Evolutionary conservation across 352 stramenopile species (phyloP), one percentile per base, ranked within the genome.

Genomic region (Phytophthora meadii): DNA sequence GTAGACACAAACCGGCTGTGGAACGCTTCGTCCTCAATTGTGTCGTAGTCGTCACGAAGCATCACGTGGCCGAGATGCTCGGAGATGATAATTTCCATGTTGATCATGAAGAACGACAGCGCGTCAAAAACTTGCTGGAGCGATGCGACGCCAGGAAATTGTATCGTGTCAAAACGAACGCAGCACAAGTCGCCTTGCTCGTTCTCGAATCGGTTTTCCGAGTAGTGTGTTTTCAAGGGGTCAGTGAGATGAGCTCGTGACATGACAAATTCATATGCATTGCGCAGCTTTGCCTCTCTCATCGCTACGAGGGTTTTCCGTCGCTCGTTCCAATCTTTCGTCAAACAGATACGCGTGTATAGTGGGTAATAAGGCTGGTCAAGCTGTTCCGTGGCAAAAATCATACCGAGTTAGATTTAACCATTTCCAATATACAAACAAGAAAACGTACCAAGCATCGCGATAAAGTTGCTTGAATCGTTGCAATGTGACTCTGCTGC

Each of bases 1-100:
- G 51, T 65, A 8, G 54, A 69, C n/a, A 74, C 30, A 12, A 77
- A 65, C 2, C 73, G 73, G 30, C 59, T 71, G 53, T 77, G 64
- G 17, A 64, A 62, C 14, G 64, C 60, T 24, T 63, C 47, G 44
- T 60, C 45, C 5, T 77, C 61, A 25, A 73, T 46, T 4, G 54
- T 59, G 34, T 76, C 70, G 40, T 81, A 71, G 48, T 76, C 65
- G 5, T 83, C 75, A 11, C 72, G 69, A 42, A 81, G 58, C 48
- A 74, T 77, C 19, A 79, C 53, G n/a, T 68, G 61, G 0, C 68
- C 74, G 4, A 81, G 37, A 5, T 65, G 51, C 48, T 84, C 73
- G 1, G 70, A 78, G 19, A 76, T 65, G 39, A 59, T 61, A 50
- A 84, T 82, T 47, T 84, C 73, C 49, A 81, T 76, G 41, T 82